Conservation (phyloP, 2,329 filamentous ascomycete genomes). For the Nemania sp. region DNA sequence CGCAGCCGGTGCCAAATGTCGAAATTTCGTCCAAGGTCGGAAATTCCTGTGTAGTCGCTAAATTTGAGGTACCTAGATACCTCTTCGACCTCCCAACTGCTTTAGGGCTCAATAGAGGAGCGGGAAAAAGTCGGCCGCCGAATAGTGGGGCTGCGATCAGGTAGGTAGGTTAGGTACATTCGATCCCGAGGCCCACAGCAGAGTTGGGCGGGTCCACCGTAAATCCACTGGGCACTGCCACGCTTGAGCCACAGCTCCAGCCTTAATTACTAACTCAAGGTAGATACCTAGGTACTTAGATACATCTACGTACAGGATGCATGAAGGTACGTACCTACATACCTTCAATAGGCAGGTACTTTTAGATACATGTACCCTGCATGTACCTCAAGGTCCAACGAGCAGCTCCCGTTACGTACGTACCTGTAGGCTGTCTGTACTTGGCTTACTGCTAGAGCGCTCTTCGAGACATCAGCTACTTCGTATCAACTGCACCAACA, state of each 20-base stretch:
- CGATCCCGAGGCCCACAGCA: too few species aligned
- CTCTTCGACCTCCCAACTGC: slow-evolving; percentile 20
- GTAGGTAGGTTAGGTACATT: too few species aligned
- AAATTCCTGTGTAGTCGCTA: slow-evolving; percentile 42
- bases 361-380: too few species aligned
- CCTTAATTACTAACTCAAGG: too few species aligned
- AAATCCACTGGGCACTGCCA: slow-evolving; percentile 14
- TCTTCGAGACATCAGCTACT: slow-evolving; percentile 17
- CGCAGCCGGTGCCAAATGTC: slow-evolving; percentile 34
- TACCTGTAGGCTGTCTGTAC: too few species aligned
- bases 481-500: slow-evolving; percentile 10
- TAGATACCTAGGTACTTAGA: not conserved
- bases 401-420: not conserved
- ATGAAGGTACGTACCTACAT: not conserved
- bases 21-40: slow-evolving; percentile 37
- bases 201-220: too few species aligned
- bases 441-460: too few species aligned
- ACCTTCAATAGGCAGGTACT: too few species aligned
- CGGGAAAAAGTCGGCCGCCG: slow-evolving; percentile 31
- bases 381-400: too few species aligned
- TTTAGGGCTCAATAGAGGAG: slow-evolving; percentile 30
- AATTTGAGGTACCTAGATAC: slow-evolving; percentile 37
- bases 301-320: not conserved
- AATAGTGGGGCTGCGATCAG: slow-evolving; percentile 6
- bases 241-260: slow-evolving; percentile 24